Evolutionary conservation across 306 rosid species (phyloP).

Genomic region (Arachis hypogaea): DNA sequence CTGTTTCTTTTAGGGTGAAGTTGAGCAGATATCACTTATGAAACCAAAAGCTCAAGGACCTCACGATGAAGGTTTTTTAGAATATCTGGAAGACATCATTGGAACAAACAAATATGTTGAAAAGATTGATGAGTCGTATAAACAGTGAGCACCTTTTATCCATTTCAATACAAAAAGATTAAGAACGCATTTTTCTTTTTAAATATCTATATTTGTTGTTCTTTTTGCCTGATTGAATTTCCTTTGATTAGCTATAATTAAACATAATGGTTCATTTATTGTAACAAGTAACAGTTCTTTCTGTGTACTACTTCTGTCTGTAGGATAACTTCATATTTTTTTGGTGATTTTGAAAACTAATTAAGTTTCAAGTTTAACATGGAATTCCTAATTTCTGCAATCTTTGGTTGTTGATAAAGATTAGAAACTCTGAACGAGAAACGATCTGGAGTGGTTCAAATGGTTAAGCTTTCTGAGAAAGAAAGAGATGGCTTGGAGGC

Average conservation of each 20-base stretch:
- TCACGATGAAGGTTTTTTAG: conserved; percentile 97
- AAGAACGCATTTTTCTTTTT: not conserved
- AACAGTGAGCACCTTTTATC: conserved; percentile 67
- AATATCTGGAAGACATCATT: conserved; percentile 94
- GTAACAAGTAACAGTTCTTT: not conserved
- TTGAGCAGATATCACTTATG: conserved; percentile 96
- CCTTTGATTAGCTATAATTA: not conserved
- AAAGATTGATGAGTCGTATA: conserved; percentile 72
- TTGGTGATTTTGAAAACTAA: not conserved
- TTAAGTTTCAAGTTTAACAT: conserved; percentile 3
- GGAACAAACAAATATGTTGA: conserved; percentile 94
- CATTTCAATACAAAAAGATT: conserved; percentile 25
- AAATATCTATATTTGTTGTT: not conserved
- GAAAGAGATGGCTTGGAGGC: conserved; percentile 96
- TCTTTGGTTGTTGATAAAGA: conserved; percentile 55
- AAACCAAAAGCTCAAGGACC: conserved; percentile 98
- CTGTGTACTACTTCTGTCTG: conserved; percentile 1
- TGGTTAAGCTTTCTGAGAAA: conserved; percentile 97
- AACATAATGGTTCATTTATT: conserved; percentile 9
- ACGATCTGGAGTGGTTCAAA: conserved; percentile 92
- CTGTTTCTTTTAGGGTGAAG: conserved; percentile 77
- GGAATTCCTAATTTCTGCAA: conserved; percentile 23
- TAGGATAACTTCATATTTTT: conserved; percentile 17
- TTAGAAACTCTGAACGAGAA: conserved; percentile 84
- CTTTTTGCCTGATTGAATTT: conserved; percentile 21